Evolutionary conservation across 2,329 filamentous ascomycete species (phyloP).

Genomic region (Colletotrichum magnum): DNA sequence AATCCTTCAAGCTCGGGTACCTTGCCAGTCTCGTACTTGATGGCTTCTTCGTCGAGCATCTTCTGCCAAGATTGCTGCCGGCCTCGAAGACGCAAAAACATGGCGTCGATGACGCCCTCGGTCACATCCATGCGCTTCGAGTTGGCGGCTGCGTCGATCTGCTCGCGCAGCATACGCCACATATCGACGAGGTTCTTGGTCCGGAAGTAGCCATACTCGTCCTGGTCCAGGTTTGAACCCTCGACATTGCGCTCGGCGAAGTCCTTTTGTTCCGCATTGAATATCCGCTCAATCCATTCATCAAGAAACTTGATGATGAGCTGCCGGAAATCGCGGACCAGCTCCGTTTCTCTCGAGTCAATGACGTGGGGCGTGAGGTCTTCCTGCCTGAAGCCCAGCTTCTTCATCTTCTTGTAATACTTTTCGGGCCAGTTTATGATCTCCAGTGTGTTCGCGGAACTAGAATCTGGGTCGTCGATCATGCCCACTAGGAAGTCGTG

Average conservation of each 20-base stretch:
- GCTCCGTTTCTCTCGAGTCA: conserved; percentile 89
- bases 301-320: conserved; percentile 96
- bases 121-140: conserved; percentile 91
- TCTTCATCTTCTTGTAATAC: conserved; percentile 96
- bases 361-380: conserved; percentile 89
- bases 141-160: conserved; percentile 86
- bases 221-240: conserved; percentile 82
- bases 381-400: conserved; percentile 83
- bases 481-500: conserved; percentile 90
- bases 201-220: conserved; percentile 91
- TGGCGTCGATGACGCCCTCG: conserved; percentile 95
- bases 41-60: conserved; percentile 88
- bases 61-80: conserved; percentile 90
- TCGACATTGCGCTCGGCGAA: conserved; percentile 85
- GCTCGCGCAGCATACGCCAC: conserved; percentile 97
- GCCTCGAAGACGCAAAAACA: conserved; percentile 88
- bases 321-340: conserved; percentile 93
- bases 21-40: conserved; percentile 75
- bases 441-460: conserved; percentile 87
- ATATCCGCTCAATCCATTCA: conserved; percentile 97
- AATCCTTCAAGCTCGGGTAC: conserved; percentile 74
- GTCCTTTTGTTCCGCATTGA: conserved; percentile 82
- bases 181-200: conserved; percentile 93
- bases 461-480: conserved; percentile 88
- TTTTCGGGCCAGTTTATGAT: conserved; percentile 97